Percentiles rank a stretch among this genome's conserved stretches.
Conservation (phyloP, 2,329 filamentous ascomycete species). For the Sclerotinia subarctica region DNA sequence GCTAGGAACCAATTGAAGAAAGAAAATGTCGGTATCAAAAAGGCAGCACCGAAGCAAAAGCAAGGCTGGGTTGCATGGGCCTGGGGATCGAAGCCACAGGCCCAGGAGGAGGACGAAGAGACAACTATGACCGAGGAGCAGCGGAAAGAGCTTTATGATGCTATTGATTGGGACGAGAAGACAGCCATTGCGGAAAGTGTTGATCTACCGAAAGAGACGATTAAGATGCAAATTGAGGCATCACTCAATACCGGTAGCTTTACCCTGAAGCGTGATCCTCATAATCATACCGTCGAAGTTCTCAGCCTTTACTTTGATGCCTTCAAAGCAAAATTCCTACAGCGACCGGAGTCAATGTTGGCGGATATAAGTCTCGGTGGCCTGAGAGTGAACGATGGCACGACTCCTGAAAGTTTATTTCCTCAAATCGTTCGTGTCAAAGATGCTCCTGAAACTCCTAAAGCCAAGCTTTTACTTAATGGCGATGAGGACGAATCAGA, state of each 20-base stretch:
- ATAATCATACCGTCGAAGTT: conserved; percentile 74
- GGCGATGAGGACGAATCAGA: conserved; percentile 42
- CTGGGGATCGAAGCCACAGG: conserved; percentile 72
- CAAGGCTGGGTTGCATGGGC: conserved; percentile 91
- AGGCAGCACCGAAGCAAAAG: conserved; percentile 57
- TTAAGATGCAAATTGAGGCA: conserved; percentile 90
- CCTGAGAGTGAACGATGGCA: conserved; percentile 92
- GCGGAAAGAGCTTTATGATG: conserved; percentile 92
- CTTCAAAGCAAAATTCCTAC: conserved; percentile 85
- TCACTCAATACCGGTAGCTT: conserved; percentile 96
- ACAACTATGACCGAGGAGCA: conserved; percentile 93
- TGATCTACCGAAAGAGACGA: conserved; percentile 82
- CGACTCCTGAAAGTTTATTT: conserved; percentile 84
- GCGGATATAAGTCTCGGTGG: conserved; percentile 88
- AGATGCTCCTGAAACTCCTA: conserved; percentile 62
- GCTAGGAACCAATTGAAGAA: conserved; percentile 93
- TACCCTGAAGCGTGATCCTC: conserved; percentile 81
- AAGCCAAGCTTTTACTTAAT: conserved; percentile 39
- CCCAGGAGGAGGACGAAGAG: conserved; percentile 65
- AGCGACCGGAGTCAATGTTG: conserved; percentile 86
- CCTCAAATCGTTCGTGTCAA: conserved; percentile 96
- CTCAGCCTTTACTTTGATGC: conserved; percentile 91
- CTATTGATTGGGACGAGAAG: conserved; percentile 98
- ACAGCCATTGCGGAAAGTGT: conserved; percentile 82
- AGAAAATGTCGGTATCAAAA: conserved; percentile 87